Conservation (phyloP, 75 land plant species). For the Ceratopteris richardii region DNA sequence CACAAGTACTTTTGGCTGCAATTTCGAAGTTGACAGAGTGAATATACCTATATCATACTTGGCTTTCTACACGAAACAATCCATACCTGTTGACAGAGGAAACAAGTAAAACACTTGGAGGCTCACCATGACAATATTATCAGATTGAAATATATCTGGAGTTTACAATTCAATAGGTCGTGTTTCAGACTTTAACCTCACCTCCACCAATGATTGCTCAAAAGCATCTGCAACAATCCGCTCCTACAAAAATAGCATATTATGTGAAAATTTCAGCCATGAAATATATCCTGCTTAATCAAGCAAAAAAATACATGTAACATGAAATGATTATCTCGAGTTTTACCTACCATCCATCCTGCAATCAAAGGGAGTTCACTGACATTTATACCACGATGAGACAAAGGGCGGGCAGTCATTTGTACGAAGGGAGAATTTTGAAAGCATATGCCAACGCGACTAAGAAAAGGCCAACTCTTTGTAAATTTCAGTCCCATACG, state of each 20-base stretch:
- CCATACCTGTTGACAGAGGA: too few species aligned
- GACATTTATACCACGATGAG: constrained; percentile 76
- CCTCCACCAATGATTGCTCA: constrained; percentile 90
- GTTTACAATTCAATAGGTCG: too few species aligned
- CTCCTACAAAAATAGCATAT: constrained; percentile 40
- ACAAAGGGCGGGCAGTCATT: constrained; percentile 74
- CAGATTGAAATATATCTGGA: too few species aligned
- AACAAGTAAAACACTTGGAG: too few species aligned
- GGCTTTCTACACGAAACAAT: too few species aligned
- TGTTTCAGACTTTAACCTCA: too few species aligned
- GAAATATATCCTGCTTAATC: neutral
- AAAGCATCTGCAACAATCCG: constrained; percentile 64
- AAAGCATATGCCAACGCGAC: constrained; percentile 79
- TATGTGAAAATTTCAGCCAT: neutral
- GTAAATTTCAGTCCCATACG: constrained; percentile 80
- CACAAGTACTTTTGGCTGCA: constrained; percentile 89
- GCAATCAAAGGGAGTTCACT: constrained; percentile 94
- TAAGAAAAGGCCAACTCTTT: constrained; percentile 59
- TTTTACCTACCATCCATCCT: constrained; percentile 68
- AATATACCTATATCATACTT: too few species aligned
- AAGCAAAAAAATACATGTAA: neutral
- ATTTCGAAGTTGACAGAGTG: too few species aligned
- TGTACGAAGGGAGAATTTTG: constrained; percentile 70
- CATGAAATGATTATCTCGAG: neutral
- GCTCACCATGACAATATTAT: too few species aligned